Evolutionary conservation across 495 filamentous ascomycete genomes (phyloP), one percentile per base, ranked within the genome.

Genomic region (Letharia lupina): DNA sequence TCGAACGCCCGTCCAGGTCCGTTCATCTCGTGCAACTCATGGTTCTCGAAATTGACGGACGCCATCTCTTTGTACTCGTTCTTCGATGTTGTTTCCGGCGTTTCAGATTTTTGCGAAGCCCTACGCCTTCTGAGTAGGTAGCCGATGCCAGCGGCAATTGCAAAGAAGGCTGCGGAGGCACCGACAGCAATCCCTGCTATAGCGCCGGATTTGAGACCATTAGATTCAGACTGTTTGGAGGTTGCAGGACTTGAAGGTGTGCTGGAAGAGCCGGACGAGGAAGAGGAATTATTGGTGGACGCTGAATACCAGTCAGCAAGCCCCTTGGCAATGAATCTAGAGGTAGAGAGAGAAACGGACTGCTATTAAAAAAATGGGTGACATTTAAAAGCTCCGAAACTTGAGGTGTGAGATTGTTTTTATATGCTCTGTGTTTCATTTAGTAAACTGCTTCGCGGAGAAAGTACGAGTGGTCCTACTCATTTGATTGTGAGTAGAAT

Each of bases 101-200:
- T 7, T 7, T 18, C 13, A 0, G 33, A n/a, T 10, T 45, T 31
- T 44, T 57, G 39, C 8, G 7, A 37, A 20, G 63, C 20, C 28
- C 44, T 64, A 42, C 35, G 60, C 28, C 61, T 61, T 47, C 23
- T 54, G 23, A 52, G 28, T 4, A 70, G 11, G 58, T 62, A 60
- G 10, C n/a, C 31, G 35, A 48, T 33, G 4, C 8, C 41, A 10
- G 13, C 31, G 8, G 42, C 66, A 8, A 61, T 44, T n/a, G 59
- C 7, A 4, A 42, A 35, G 0, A 69, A 4, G 11, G 13, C 63
- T 28, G 11, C 65, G n/a, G 65, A 20, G 16, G 31, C 69, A 28
- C 67, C 66, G n/a, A 70, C 20, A 20, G 62, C 50, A 9, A 58
- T 52, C 2, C 69, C 69, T 28, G 67, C 67, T 41, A 70, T 64